These are phyloP conservation scores for Trichoderma atrobrunneum DNA, from an alignment of 2,329 filamentous ascomycete species.

Conservation along the genomic window DNA sequence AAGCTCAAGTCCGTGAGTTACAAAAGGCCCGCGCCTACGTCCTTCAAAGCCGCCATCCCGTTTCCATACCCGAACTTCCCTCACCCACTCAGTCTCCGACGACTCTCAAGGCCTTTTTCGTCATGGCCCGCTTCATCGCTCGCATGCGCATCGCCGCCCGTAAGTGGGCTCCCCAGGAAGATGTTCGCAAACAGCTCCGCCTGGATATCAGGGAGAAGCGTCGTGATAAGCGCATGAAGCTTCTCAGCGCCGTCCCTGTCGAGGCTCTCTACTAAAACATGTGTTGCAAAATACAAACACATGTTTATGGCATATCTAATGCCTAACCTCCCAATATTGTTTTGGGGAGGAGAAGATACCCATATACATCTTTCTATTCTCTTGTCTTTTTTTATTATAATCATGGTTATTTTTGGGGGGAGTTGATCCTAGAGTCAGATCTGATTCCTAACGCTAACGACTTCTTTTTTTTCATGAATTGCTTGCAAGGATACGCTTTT, in stretches of 20 bases:
- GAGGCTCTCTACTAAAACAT: constrained; percentile 24
- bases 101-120: constrained; percentile 44
- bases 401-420: not conserved
- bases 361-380: not conserved
- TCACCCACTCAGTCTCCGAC: constrained; percentile 24
- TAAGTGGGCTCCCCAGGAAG: constrained; percentile 52
- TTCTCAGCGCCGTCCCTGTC: constrained; percentile 40
- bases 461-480: not conserved
- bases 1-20: constrained; percentile 83
- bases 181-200: constrained; percentile 47
- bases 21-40: constrained; percentile 65
- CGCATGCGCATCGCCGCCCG: constrained; percentile 48
- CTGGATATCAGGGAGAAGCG: constrained; percentile 47
- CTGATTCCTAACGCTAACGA: not conserved
- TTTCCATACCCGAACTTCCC: constrained; percentile 30
- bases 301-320: not conserved
- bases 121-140: constrained; percentile 52
- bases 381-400: not conserved
- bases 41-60: constrained; percentile 39
- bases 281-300: too few species aligned
- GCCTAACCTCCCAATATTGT: not conserved
- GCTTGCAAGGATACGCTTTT: not conserved
- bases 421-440: not conserved
- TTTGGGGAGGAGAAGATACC: not conserved
- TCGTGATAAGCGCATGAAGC: constrained; percentile 43